Conservation (phyloP, 2,329 filamentous ascomycete species). For the Colletotrichum magnum region DNA sequence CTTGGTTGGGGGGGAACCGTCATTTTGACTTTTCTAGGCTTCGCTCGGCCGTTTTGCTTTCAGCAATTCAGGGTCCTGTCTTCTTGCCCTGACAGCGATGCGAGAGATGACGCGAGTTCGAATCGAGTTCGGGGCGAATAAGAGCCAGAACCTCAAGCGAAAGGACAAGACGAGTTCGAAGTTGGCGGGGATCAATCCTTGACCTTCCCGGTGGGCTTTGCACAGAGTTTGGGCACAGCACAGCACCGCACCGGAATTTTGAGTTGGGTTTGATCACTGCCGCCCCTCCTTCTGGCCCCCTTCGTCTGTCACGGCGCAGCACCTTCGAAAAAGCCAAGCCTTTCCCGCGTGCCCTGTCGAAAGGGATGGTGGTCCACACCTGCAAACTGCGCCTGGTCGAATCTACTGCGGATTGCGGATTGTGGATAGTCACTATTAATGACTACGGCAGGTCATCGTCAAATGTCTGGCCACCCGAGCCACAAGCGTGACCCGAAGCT, state of each 20-base stretch:
- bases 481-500: too few species aligned
- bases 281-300: constrained; percentile 8
- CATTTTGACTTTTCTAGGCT: neutral
- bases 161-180: neutral
- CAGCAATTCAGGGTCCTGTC: constrained; percentile 32
- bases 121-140: constrained; percentile 20
- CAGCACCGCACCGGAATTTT: neutral
- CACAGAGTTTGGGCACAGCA: neutral
- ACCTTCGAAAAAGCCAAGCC: constrained; percentile 24
- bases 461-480: too few species aligned
- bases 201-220: neutral
- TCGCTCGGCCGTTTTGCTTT: constrained; percentile 17
- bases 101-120: constrained; percentile 25
- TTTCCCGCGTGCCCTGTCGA: constrained; percentile 15
- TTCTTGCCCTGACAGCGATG: constrained; percentile 12
- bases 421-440: neutral
- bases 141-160: constrained; percentile 7
- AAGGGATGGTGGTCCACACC: constrained; percentile 6
- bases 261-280: constrained; percentile 24
- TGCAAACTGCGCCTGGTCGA: constrained; percentile 16
- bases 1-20: neutral
- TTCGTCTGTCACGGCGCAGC: constrained; percentile 24
- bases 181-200: neutral
- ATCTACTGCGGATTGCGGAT: neutral
- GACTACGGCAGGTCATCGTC: neutral